Conservation (phyloP, 2,329 filamentous ascomycete species). For the Arthrinium phaeospermum region DNA sequence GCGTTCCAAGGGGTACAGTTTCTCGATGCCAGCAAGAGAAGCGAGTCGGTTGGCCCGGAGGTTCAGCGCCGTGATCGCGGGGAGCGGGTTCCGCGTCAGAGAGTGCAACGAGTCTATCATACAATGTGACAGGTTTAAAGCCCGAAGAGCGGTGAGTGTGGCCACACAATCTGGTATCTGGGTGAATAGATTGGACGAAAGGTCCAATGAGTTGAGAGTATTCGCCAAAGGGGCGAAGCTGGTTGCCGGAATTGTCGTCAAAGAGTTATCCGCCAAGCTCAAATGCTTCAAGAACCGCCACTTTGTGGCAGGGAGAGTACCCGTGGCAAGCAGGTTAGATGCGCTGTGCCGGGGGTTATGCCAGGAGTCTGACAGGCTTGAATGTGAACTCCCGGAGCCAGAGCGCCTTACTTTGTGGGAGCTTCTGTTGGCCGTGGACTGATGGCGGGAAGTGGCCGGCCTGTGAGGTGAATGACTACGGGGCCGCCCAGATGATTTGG, state of each 20-base stretch:
- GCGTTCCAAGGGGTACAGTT: slow-evolving; percentile 84
- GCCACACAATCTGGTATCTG: slow-evolving; percentile 92
- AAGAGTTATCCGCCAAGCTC: slow-evolving; percentile 87
- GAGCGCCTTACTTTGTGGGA: slow-evolving; percentile 82
- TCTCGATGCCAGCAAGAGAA: slow-evolving; percentile 89
- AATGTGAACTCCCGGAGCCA: slow-evolving; percentile 91
- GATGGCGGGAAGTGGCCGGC: slow-evolving; percentile 76
- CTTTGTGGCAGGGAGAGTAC: slow-evolving; percentile 80
- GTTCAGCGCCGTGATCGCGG: slow-evolving; percentile 92
- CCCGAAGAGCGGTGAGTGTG: slow-evolving; percentile 83
- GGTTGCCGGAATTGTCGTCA: slow-evolving; percentile 77
- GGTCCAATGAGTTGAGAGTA: slow-evolving; percentile 87
- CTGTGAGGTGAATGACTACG: slow-evolving; percentile 84
- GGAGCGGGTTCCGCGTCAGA: slow-evolving; percentile 81
- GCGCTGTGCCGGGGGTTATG: slow-evolving; percentile 73
- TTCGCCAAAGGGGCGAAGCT: slow-evolving; percentile 84
- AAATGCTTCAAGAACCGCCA: slow-evolving; percentile 95
- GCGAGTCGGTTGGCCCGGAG: slow-evolving; percentile 85
- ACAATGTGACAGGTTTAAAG: slow-evolving; percentile 92
- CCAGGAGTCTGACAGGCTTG: slow-evolving; percentile 71
- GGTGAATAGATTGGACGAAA: slow-evolving; percentile 92
- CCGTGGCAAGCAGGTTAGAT: slow-evolving; percentile 75
- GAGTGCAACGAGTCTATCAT: slow-evolving; percentile 97
- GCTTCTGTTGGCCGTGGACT: slow-evolving; percentile 68
- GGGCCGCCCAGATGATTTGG: slow-evolving; percentile 54